Conservation (phyloP, 306 rosid genomes). For the Biancaea sappan region DNA sequence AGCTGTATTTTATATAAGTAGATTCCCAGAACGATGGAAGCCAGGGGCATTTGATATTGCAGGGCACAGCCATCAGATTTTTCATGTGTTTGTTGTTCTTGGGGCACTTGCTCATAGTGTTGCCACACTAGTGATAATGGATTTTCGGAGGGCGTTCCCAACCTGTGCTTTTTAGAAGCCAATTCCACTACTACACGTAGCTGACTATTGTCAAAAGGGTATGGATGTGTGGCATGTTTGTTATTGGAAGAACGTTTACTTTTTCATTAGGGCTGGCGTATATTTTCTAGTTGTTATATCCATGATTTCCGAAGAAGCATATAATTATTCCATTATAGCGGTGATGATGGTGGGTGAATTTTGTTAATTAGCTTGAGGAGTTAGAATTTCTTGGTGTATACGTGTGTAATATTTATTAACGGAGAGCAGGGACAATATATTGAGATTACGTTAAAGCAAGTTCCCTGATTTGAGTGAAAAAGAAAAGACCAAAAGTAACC, state of each 20-base stretch:
- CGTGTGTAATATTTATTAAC: no score
- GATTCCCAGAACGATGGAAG: constrained; percentile 87
- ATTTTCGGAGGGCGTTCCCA: constrained; percentile 64
- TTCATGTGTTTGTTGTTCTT: constrained; percentile 80
- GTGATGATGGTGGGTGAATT: no score
- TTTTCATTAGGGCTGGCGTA: no score
- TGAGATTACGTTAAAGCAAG: no score
- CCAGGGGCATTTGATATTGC: constrained; percentile 91
- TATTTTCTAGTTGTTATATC: no score
- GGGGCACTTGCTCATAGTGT: constrained; percentile 76
- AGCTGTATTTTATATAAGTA: constrained; percentile 63
- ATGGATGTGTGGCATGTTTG: constrained; percentile 12
- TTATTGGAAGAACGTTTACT: constrained; percentile 5
- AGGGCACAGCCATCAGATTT: constrained; percentile 95
- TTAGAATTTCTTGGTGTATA: no score
- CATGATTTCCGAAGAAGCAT: no score
- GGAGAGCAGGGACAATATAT: no score
- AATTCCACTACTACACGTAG: not conserved
- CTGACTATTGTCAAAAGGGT: not conserved
- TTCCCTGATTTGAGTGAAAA: no score
- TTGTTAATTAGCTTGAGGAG: no score
- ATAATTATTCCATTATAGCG: no score
- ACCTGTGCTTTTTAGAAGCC: constrained; percentile 43
- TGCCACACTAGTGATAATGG: constrained; percentile 68
- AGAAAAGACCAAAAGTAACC: no score